Evolutionary conservation across 352 stramenopile species (phyloP).

Genomic region (Nannochloropsis limnetica): DNA sequence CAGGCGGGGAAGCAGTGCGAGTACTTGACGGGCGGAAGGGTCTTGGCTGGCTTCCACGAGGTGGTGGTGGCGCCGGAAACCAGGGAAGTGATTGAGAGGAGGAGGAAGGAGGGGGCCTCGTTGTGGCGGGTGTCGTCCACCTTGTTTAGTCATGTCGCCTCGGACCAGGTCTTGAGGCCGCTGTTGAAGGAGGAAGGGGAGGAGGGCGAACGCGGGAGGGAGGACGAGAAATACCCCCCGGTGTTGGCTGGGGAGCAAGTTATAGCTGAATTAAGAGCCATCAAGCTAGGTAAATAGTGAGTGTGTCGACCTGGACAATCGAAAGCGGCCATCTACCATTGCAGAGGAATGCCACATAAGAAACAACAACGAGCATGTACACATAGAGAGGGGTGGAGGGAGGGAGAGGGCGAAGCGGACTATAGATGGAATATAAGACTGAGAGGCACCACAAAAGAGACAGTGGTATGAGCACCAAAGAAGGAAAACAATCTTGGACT

Average conservation of each 20-base stretch:
- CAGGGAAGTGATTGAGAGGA: constrained; percentile 61
- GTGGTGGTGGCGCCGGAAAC: constrained; percentile 66
- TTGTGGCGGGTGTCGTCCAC: constrained; percentile 80
- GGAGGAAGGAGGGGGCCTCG: constrained; percentile 63
- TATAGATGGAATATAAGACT: too few species aligned
- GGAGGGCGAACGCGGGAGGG: constrained; percentile 63
- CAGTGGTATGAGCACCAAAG: too few species aligned
- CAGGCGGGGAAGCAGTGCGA: constrained; percentile 79
- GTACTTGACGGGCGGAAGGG: constrained; percentile 76
- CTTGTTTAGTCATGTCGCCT: constrained; percentile 78
- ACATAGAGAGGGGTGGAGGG: too few species aligned
- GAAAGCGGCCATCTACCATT: too few species aligned
- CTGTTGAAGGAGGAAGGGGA: constrained; percentile 65
- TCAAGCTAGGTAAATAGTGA: constrained; percentile 53
- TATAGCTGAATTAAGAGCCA: constrained; percentile 69
- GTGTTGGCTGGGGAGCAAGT: constrained; percentile 74
- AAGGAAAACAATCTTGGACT: too few species aligned
- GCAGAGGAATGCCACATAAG: too few species aligned
- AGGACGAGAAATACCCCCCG: constrained; percentile 63
- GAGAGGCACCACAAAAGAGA: too few species aligned
- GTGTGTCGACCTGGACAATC: background rate
- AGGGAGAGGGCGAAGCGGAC: too few species aligned
- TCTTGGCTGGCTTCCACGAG: constrained; percentile 81
- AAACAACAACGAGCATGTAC: too few species aligned
- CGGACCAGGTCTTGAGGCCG: constrained; percentile 69